Evolutionary conservation across 2,329 filamentous ascomycete genomes (phyloP).

Genomic region (Trichoderma sp.): DNA sequence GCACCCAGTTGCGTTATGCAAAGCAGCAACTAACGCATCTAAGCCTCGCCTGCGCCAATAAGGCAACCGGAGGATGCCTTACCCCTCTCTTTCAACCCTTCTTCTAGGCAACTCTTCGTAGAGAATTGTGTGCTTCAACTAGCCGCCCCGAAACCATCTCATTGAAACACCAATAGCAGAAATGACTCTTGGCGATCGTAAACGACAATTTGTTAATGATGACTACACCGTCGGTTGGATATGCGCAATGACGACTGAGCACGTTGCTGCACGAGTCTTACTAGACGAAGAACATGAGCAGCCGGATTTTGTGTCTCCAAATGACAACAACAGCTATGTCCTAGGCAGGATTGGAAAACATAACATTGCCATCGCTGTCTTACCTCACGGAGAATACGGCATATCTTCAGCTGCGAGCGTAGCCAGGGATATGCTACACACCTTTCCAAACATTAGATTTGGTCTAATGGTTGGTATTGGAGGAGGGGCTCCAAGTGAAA

Average conservation of each 20-base stretch:
- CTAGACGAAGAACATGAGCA: slow-evolving; percentile 29
- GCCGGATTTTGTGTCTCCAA: not conserved
- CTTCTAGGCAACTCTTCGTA: no score
- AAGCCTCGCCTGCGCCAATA: no score
- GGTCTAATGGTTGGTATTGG: slow-evolving; percentile 7
- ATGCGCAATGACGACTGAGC: slow-evolving; percentile 31
- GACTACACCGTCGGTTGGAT: slow-evolving; percentile 34
- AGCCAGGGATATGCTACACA: not conserved
- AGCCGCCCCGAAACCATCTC: no score
- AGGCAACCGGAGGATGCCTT: no score
- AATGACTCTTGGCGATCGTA: not conserved
- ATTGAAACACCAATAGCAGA: not conserved
- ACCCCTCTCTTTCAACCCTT: no score
- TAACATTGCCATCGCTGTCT: not conserved
- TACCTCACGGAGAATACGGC: not conserved
- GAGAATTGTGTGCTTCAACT: no score
- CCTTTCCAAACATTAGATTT: not conserved
- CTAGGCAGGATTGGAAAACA: slow-evolving; percentile 28
- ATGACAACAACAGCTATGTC: slow-evolving; percentile 25
- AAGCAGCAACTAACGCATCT: no score
- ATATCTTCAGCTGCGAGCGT: not conserved
- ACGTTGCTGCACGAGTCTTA: slow-evolving; percentile 29
- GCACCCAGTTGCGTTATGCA: no score
- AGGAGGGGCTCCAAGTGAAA: not conserved
- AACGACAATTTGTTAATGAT: not conserved